Evolutionary conservation across 352 stramenopile species (phyloP), one percentile per base, ranked within the genome.

Genomic region (Globisporangium okanoganense): DNA sequence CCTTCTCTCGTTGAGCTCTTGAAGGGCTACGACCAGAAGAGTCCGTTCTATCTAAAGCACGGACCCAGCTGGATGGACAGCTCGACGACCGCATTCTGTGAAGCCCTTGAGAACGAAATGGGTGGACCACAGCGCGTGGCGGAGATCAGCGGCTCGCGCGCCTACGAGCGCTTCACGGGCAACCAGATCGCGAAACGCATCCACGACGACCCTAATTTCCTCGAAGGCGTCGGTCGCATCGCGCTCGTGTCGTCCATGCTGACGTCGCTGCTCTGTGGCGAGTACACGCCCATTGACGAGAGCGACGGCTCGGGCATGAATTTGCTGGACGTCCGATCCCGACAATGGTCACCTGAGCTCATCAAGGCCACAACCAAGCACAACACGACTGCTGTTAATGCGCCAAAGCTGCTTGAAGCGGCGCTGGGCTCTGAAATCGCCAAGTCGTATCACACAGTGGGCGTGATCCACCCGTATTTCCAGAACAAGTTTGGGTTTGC

Each of bases 51-150:
- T 12, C 61, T 76, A 16, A 66, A 76, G 22, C 79, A 91, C 52
- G 83, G 85, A 5, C 84, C 86, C 3, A 94, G 85, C 43, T 96
- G 87, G 87, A 92, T 93, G 72, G 86, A 96, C 64, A 90, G 75
- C 67, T 90, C 74, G 27, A 94, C 86, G n/a, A 73, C 65, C 0
- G 48, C 41, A 41, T 84, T 81, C 62, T 94, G 84, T 66, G 38
- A 61, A 5, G 65, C 70, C 22, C 61, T 94, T 20, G 85, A 96
- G 55, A 47, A 47, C 29, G 73, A 70, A 13, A 57, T 94, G 3
- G 85, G 85, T 16, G 87, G 86, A 4, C 51, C 78, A 31, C 65
- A 78, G 25, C 70, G 65, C 8, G 72, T 94, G 18, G 82, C 87
- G 6, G 65, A 77, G 48, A 88, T 92, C 44, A 92, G 77, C 38